Percentiles rank a stretch among this genome's conserved stretches.
Conservation (phyloP, 192 early-diverging fungal genomes). For the Radiomyces spectabilis region DNA sequence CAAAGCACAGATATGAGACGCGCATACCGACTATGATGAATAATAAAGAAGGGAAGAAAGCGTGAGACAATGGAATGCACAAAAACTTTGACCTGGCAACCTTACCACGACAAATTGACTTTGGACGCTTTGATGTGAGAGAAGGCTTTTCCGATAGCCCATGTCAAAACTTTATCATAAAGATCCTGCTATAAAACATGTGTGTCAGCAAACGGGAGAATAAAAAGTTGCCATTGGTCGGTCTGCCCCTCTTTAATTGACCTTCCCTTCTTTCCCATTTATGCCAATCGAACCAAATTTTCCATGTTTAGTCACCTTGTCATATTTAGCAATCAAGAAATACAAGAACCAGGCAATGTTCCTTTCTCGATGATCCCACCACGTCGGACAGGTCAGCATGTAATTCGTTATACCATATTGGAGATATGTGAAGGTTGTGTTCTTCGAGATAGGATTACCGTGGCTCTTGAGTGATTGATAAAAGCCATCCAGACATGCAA, state of each 20-base stretch:
- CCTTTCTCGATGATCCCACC: background rate
- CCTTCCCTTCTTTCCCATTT: background rate
- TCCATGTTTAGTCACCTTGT: too few species aligned
- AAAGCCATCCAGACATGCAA: background rate
- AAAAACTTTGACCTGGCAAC: too few species aligned
- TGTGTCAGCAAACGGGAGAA: background rate
- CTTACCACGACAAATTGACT: background rate
- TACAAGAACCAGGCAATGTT: background rate
- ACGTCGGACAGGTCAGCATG: background rate
- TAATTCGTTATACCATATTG: too few species aligned
- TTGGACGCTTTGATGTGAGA: background rate
- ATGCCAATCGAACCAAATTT: too few species aligned
- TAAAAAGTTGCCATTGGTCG: background rate
- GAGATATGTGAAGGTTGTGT: background rate
- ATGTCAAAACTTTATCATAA: background rate
- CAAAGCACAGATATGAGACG: background rate
- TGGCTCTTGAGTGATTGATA: background rate
- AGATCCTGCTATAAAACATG: background rate
- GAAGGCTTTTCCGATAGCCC: background rate
- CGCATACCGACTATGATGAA: background rate
- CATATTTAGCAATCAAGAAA: background rate
- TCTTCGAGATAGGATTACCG: background rate
- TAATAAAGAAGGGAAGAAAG: background rate
- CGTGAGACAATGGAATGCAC: background rate
- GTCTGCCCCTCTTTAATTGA: background rate